phyloP scores from a whole-genome alignment of 305 asterid species.

The Salvia sclarea region DNA sequence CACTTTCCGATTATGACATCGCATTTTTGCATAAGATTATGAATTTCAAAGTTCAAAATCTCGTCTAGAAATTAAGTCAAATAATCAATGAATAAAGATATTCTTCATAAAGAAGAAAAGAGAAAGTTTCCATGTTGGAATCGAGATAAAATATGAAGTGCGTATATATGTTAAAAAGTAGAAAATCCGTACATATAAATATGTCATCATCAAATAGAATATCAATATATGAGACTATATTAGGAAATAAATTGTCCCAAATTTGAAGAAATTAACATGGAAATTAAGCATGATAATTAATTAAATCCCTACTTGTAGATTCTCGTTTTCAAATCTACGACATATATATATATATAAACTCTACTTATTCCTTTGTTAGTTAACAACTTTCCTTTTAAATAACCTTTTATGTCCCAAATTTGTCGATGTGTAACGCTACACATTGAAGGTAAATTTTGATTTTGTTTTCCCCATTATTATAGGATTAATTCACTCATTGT shows the following conservation, averaged over 20 bases:
- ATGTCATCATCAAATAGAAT: background rate
- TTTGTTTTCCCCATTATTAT: constrained; percentile 42
- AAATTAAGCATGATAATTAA: constrained; percentile 33
- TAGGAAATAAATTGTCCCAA: background rate
- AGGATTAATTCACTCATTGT: constrained; percentile 42
- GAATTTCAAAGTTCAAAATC: constrained; percentile 9
- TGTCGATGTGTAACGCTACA: constrained; percentile 36
- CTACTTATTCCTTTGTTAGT: constrained; percentile 37
- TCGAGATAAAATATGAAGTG: constrained; percentile 35
- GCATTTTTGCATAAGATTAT: background rate
- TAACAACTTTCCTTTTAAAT: constrained; percentile 21
- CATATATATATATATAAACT: constrained; percentile 33
- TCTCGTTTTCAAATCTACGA: constrained; percentile 35
- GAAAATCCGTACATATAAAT: constrained; percentile 7
- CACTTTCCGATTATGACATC: background rate
- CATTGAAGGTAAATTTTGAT: constrained; percentile 43
- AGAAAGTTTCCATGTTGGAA: constrained; percentile 25
- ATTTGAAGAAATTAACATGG: constrained; percentile 2
- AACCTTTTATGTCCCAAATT: constrained; percentile 34
- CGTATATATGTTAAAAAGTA: constrained; percentile 30
- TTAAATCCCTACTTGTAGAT: constrained; percentile 21
- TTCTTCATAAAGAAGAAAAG: constrained; percentile 24
- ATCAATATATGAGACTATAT: background rate
- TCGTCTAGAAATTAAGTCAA: constrained; percentile 14
- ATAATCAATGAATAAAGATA: constrained; percentile 5